Base-by-base conservation (phyloP, 2,329 filamentous ascomycete genomes). In the Sporothrix pallida region DNA sequence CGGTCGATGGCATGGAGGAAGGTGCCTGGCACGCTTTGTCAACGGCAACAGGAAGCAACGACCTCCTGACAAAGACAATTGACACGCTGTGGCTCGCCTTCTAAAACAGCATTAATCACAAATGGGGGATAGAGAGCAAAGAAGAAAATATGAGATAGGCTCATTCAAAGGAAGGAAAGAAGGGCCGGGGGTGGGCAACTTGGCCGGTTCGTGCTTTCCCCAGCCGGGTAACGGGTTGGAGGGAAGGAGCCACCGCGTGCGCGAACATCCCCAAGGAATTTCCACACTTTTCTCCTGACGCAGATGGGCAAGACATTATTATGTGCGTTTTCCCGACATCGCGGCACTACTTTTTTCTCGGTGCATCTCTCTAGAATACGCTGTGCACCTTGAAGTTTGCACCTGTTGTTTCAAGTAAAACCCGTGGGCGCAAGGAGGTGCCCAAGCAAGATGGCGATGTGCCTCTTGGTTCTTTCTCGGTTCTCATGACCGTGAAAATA, bases 381-480 rank as follows among this genome's bases (percentile, higher is more conserved):
- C 62, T 46, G 42, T 67, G 42, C 62, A 26, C 42, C 42, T 48
- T 13, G 42, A 46, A 44, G 42, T 17, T 44, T 44, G 6, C 0
- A 52, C 17, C 62, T 67, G 42, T 48, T 67, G 62, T 67, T 65
- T 67, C 62, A 67, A 13, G 62, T 46, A 48, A 12, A 65, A 48
- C 62, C 8, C 23, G 62, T 48, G 42, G 42, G 42, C 62, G 62
- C 23, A 65, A 65, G 60, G 62, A 67, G 62, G 62, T 48, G 62
- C 42, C 23, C 8, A 67, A 8, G n/a, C n/a, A 48, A 63, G 62
- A 67, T 76, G 76, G 76, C 74, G 75, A 75, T 75, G 77, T 77
- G 85, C 87, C 86, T 81, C 88, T 87, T 83, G 86, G 87, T 80
- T 85, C 82, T 81, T 26, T 17, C 42, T 48, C 86, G 81, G 74